Conservation (phyloP, 2,329 filamentous ascomycete genomes). For the Phaeosphaeria sp. region DNA sequence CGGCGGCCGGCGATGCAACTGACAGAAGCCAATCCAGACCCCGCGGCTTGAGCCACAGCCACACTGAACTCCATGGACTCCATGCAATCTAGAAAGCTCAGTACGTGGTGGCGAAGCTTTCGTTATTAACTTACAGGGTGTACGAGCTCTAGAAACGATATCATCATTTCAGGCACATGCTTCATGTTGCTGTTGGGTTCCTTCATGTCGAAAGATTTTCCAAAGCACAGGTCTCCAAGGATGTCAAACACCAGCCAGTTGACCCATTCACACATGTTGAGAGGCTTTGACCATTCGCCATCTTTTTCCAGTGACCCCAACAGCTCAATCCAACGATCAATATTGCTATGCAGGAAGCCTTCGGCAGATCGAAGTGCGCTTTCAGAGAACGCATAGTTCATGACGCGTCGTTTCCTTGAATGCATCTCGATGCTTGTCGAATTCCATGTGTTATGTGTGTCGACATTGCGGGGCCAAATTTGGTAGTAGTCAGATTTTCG, state of each 20-base stretch:
- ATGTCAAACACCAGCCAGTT: constrained; percentile 54
- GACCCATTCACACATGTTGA: constrained; percentile 26
- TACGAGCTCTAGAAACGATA: constrained; percentile 20
- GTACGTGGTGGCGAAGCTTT: not conserved
- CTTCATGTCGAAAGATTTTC: constrained; percentile 46
- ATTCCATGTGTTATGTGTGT: constrained; percentile 46
- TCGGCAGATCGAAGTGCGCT: constrained; percentile 49
- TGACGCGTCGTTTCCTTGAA: constrained; percentile 46
- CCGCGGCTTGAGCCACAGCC: constrained; percentile 31
- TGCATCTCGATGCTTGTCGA: constrained; percentile 41
- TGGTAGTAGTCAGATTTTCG: constrained; percentile 53
- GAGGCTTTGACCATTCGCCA: constrained; percentile 13
- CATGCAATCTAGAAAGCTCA: constrained; percentile 12
- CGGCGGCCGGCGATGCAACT: constrained; percentile 17
- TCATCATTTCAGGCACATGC: constrained; percentile 29
- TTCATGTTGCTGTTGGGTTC: constrained; percentile 25
- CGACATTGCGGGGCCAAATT: constrained; percentile 46
- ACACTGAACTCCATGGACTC: constrained; percentile 9
- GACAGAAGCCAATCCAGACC: constrained; percentile 25
- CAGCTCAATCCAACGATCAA: constrained; percentile 31
- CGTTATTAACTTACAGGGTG: constrained; percentile 18
- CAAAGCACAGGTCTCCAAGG: constrained; percentile 52
- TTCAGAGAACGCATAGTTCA: constrained; percentile 52
- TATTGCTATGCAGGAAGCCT: constrained; percentile 41
- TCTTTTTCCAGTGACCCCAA: constrained; percentile 15